phyloP scores from a whole-genome alignment of 192 early-diverging fungal genomes.

The Coemansia sp. region DNA sequence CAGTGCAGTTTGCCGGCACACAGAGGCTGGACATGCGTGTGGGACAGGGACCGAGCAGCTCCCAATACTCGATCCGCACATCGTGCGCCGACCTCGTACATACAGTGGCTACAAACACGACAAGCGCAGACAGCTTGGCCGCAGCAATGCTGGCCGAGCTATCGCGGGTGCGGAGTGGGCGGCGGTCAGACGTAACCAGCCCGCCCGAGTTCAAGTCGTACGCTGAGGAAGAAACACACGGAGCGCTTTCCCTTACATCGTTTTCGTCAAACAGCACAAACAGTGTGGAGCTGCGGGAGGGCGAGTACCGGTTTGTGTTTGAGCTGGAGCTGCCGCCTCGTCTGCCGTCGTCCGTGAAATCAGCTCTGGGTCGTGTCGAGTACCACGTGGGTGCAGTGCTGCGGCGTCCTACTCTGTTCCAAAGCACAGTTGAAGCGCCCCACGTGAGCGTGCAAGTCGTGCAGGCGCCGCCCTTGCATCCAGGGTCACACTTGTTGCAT shows the following conservation, averaged over 20 bases:
- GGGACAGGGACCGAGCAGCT: constrained; percentile 38
- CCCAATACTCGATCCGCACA: constrained; percentile 13
- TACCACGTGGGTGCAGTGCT: constrained; percentile 17
- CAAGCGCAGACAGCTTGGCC: constrained; percentile 3
- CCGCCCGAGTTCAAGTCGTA: constrained; percentile 6
- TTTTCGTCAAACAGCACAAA: constrained; percentile 1
- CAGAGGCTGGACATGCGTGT: constrained; percentile 35
- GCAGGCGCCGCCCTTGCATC: constrained; percentile 18
- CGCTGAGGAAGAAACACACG: constrained; percentile 1
- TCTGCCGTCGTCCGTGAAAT: constrained; percentile 34
- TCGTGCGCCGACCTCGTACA: constrained; percentile 24
- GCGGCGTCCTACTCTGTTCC: constrained; percentile 17
- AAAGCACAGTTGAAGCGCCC: neutral
- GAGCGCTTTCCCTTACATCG: neutral
- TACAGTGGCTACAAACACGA: constrained; percentile 14
- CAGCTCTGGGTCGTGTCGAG: constrained; percentile 24
- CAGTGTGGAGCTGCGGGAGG: constrained; percentile 16
- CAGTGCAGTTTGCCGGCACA: constrained; percentile 23
- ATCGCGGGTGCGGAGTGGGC: constrained; percentile 3
- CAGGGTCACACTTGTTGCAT: constrained; percentile 3
- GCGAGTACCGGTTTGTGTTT: constrained; percentile 44
- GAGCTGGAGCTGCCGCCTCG: constrained; percentile 34
- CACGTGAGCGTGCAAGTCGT: constrained; percentile 21
- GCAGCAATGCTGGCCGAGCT: constrained; percentile 12
- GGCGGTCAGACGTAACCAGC: neutral